Base-by-base conservation (phyloP, 441 rosid species). In the Cnidoscolus chayamansa region DNA sequence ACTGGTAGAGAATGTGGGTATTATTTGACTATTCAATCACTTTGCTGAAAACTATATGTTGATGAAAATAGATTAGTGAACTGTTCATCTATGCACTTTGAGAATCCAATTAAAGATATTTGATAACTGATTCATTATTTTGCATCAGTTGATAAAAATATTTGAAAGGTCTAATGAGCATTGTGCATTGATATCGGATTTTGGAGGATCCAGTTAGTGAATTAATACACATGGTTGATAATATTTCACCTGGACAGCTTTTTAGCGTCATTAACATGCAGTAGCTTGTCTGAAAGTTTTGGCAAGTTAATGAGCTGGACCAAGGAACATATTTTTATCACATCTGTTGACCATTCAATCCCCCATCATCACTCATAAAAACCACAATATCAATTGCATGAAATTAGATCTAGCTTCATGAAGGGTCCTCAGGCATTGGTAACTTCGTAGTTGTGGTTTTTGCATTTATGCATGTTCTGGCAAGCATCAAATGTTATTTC, bases 1-100 rank as follows among this genome's bases (percentile, higher is more conserved):
- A 71, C 92, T 94, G 15, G 84, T 85, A 0, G 97, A 92, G 73
- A 94, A 94, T 81, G 99, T 94, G 71, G 80, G 99, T 67, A 8
- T 19, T 66, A 17, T 54, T 51, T 65, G 57, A n/a, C 65, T 67
- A n/a, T 16, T 61, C 32, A 43, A 20, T 40, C 11, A 45, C 11
- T 61, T 67, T 59, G 50, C 35, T 32, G 32, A 51, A 56, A 55
- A 48, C 3, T 54, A 65, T 48, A 25, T 45, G 40, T 63, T 45
- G 15, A 19, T 32, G 50, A 45, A 47, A 73, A 50, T 57, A n/a
- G 30, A 30, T 43, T 20, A 40, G 10, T 35, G 11, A 32, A 54
- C 11, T 68, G 1, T 31, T 70, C 63, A 15, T 68, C 37, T 30
- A 69, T 69, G 64, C 9, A 45, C 20, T 2, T 50, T 63, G 51